Conservation (phyloP, 2,329 filamentous ascomycete species). For the Emergomyces pasteurianus region DNA sequence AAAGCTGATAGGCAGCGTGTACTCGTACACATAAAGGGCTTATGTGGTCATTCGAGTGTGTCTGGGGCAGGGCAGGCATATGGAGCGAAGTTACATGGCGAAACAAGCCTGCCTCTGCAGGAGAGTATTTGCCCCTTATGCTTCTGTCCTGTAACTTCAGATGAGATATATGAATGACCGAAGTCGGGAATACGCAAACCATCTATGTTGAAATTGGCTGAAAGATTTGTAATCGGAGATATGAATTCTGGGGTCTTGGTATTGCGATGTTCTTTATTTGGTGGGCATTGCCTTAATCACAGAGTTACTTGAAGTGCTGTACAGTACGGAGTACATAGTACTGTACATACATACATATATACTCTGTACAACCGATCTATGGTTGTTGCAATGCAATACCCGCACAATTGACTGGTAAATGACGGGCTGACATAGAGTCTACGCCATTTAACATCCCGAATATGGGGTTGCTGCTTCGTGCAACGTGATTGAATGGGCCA, state of each 20-base stretch:
- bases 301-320: neutral
- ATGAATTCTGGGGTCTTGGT: neutral
- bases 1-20: neutral
- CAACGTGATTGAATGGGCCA: neutral
- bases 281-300: neutral
- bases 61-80: neutral
- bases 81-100: neutral
- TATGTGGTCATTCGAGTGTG: neutral
- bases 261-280: neutral
- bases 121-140: neutral
- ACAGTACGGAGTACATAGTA: too few species aligned
- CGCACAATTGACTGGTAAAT: neutral
- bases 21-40: neutral
- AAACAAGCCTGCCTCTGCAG: neutral
- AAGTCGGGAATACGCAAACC: neutral
- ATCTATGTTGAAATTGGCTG: neutral
- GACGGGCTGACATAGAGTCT: neutral
- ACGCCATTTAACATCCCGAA: neutral
- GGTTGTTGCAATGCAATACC: neutral
- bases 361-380: neutral
- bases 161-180: neutral
- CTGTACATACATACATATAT: too few species aligned
- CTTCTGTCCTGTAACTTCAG: neutral
- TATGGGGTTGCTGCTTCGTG: neutral
- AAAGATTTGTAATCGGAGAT: neutral